Evolutionary conservation across 495 filamentous ascomycete species (phyloP), one percentile per base, ranked within the genome.

Genomic region (Hapsidospora chrysogenum): DNA sequence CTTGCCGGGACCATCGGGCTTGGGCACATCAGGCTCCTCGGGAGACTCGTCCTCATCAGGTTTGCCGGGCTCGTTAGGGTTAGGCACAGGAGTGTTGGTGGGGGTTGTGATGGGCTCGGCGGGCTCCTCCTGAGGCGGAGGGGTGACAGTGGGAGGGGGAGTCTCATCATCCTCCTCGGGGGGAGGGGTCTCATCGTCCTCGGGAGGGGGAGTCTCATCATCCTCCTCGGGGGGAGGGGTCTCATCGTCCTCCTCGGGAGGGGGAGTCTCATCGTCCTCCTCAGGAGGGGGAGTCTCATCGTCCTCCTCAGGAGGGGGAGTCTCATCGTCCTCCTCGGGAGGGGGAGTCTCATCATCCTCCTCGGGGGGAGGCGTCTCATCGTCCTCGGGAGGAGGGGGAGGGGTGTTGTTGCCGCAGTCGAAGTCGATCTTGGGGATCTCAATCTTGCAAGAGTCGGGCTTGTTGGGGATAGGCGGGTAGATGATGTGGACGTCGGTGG

Each of bases 361-460:
- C n/a, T n/a, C n/a, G n/a, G n/a, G n/a, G n/a, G n/a, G n/a, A n/a
- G n/a, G n/a, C n/a, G n/a, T n/a, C n/a, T n/a, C n/a, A n/a, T n/a
- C n/a, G n/a, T n/a, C n/a, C n/a, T n/a, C n/a, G n/a, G n/a, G n/a
- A n/a, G n/a, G n/a, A n/a, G n/a, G n/a, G n/a, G n/a, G n/a, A n/a
- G 33, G 33, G 25, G 33, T 15, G 22, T 36, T 36, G 33, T 17
- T 36, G 33, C 16, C 33, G 66, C 86, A 94, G 60, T 86, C 71
- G 50, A 92, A 95, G 46, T 65, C 71, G 48, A 94, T 73, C 43
- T 57, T 68, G 61, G 81, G 77, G 44, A 93, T 72, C 41, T 73
- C 73, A 46, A 93, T 65, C 36, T 65, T 66, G 59, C 84, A 87
- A 18, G 33, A 57, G 26, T 51, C 45, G 4, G 53, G 51, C 46